Base-by-base conservation (phyloP, 163 green algal species). In the Chlamydomonas reinhardtii region DNA sequence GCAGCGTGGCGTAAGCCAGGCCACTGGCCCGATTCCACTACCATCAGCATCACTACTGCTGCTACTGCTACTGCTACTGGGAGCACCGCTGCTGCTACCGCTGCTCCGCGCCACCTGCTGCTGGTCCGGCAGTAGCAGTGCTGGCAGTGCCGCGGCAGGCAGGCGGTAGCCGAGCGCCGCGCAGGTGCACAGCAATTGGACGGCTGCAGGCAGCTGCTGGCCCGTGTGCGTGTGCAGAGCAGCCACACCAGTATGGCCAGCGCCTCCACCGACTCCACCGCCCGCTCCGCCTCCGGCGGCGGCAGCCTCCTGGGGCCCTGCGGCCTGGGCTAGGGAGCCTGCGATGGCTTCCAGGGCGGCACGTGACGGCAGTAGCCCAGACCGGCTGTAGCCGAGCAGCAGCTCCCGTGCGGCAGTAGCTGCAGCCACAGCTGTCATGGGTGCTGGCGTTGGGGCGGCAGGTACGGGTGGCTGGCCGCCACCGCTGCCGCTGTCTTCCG, bases 141-240 rank as follows among this genome's bases (percentile, higher is more conserved):
- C 17, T 31, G 9, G 56, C 39, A 65, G 31, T 27, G 74, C 54
- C 48, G 19, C 31, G 20, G 22, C 32, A 0, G 74, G 54, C 54
- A 81, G 56, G 32, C 32, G 74, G 74, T 81, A 81, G 31, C 74
- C 74, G 16, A 70, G 56, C 20, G 74, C 74, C 2, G 74, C 31
- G 20, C n/a, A 56, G 9, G 32, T 34, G 9, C 32, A 56, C 74
- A 81, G 74, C 29, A 81, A 20, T 2, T 29, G 54, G 0, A 81
- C 56, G 1, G 31, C 54, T 12, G 35, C 22, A 3, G 37, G 39
- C 0, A 29, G 27, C 64, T 19, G 29, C 64, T 70, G 64, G n/a
- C n/a, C n/a, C n/a, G n/a, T n/a, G n/a, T n/a, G n/a, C n/a, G n/a
- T n/a, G n/a, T n/a, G n/a, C n/a, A n/a, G n/a, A n/a, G n/a, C n/a